A percentile compares a stretch with the other conserved stretches of the same genome.
These are phyloP conservation scores for Blastocystis sp. DNA, from an alignment of 352 stramenopile genomes.

Conservation along the genomic window DNA sequence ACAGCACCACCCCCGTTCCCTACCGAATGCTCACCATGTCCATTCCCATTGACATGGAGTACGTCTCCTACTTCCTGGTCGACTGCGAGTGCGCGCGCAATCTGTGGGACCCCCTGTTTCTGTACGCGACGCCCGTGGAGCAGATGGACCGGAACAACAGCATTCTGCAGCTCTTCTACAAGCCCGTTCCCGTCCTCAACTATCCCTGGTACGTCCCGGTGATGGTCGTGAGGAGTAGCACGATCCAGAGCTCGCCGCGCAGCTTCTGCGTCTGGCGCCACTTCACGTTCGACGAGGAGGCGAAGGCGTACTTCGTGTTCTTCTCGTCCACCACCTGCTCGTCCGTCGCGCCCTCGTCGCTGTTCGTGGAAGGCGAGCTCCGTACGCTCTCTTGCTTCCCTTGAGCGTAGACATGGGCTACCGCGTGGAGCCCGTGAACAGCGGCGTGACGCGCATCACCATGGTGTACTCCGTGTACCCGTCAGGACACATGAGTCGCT, in stretches of 20 bases:
- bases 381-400: not conserved
- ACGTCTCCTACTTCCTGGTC: conserved; percentile 43
- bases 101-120: conserved; percentile 61
- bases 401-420: conserved; percentile 25
- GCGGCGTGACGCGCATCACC: conserved; percentile 18
- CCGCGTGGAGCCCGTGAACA: conserved; percentile 29
- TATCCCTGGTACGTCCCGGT: conserved; percentile 10
- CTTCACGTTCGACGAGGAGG: conserved; percentile 35
- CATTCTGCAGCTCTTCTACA: conserved; percentile 57
- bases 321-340: conserved; percentile 11
- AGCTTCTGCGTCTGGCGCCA: conserved; percentile 32
- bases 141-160: conserved; percentile 43
- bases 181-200: conserved; percentile 27
- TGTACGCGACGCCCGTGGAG: conserved; percentile 16
- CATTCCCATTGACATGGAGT: conserved; percentile 41
- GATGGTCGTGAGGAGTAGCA: not conserved
- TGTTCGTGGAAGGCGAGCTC: conserved; percentile 3
- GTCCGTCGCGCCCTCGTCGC: too few species aligned
- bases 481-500: not conserved
- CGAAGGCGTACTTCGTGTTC: conserved; percentile 58
- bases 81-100: not conserved
- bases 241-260: not conserved
- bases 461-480: conserved; percentile 17
- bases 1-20: not conserved
- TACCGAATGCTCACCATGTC: conserved; percentile 42